Percentiles rank a stretch among this genome's conserved stretches.
phyloP scores from a whole-genome alignment of 2,329 filamentous ascomycete genomes.

The Penicillium rolfsii region DNA sequence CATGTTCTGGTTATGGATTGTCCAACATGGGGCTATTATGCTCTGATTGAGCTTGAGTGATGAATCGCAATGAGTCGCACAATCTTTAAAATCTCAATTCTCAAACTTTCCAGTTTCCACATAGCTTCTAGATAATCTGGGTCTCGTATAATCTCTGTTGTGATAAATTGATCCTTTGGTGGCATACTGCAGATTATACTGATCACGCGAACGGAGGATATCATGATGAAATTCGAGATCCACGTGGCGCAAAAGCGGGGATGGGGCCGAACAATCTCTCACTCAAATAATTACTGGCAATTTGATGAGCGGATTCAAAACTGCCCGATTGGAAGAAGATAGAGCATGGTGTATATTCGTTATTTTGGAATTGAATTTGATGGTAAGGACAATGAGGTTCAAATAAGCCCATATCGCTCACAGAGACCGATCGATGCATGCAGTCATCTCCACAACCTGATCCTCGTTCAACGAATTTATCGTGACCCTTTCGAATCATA shows the following conservation, averaged over 20 bases:
- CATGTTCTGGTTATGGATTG: background rate
- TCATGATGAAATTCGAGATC: slow-evolving; percentile 21
- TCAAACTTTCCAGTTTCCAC: background rate
- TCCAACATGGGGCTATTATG: background rate
- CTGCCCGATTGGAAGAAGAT: background rate
- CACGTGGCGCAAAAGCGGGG: slow-evolving; percentile 8
- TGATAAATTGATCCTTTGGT: background rate
- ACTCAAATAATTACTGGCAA: background rate
- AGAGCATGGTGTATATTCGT: background rate
- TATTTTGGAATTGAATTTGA: background rate
- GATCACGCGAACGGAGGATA: slow-evolving; percentile 30
- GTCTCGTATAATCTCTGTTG: background rate
- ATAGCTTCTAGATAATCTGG: background rate
- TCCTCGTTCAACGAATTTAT: background rate
- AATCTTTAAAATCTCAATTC: background rate
- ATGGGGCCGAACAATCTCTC: background rate
- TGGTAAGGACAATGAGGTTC: background rate
- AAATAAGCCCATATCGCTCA: background rate
- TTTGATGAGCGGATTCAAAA: background rate
- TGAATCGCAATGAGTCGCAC: background rate
- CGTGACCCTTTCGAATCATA: background rate
- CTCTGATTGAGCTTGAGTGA: background rate
- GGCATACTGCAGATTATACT: background rate
- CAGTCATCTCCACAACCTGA: background rate
- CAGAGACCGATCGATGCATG: background rate